A percentile compares a stretch with the other conserved stretches of the same genome.
These are phyloP conservation scores for Wallacemonas sp. DNA, from an alignment of 208 protist species.

Conservation along the genomic window DNA sequence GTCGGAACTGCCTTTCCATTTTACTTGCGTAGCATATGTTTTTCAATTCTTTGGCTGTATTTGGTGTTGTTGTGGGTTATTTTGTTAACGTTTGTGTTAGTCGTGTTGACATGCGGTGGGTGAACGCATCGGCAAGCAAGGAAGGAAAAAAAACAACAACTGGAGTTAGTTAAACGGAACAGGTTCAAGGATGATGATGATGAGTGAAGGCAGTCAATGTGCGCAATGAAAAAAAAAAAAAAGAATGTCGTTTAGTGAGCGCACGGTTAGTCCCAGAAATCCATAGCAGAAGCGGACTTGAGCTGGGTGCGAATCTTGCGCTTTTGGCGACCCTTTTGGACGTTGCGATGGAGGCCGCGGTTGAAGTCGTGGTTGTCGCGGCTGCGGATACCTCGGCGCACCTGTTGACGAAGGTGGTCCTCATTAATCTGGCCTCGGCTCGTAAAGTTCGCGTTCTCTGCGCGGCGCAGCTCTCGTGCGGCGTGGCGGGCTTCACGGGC, in stretches of 20 bases:
- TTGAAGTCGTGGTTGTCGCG: slow-evolving; percentile 79
- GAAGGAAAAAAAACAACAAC: slow-evolving; percentile 22
- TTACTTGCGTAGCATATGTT: no score
- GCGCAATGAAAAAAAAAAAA: slow-evolving; percentile 3
- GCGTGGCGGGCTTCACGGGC: slow-evolving; percentile 36
- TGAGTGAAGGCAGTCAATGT: neutral
- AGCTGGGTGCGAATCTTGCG: slow-evolving; percentile 73
- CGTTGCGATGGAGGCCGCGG: slow-evolving; percentile 72
- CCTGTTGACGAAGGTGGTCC: slow-evolving; percentile 64
- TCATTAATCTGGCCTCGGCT: slow-evolving; percentile 66
- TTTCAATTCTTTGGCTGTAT: neutral
- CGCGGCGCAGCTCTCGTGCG: slow-evolving; percentile 19
- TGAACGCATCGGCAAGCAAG: no score
- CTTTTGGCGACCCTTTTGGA: slow-evolving; percentile 87
- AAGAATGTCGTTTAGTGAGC: neutral
- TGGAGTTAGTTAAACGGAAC: no score
- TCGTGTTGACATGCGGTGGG: no score
- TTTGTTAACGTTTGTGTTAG: no score
- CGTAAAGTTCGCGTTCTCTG: slow-evolving; percentile 61
- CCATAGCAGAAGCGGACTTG: slow-evolving; percentile 51
- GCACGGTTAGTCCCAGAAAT: slow-evolving; percentile 35
- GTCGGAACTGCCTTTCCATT: no score
- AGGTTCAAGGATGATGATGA: no score
- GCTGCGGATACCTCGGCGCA: slow-evolving; percentile 54
- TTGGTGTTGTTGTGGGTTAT: slow-evolving; percentile 9